Base-by-base conservation (phyloP, 345 rosid species). In the Eutrema yunnanense region DNA sequence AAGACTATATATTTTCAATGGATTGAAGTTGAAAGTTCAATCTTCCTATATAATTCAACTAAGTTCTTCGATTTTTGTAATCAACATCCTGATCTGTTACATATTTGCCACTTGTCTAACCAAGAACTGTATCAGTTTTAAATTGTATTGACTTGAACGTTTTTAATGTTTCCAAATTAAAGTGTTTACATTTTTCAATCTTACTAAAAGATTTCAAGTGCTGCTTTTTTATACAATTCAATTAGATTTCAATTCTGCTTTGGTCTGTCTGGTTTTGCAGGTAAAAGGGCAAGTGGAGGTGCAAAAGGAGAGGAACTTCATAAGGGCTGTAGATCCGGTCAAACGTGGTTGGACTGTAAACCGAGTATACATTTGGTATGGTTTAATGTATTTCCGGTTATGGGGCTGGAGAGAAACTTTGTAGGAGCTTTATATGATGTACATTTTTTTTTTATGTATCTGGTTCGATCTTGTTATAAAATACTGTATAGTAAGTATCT, bases 401-500 rank as follows among this genome's bases (percentile, higher is more conserved):
- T 75, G 55, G 53, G 41, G 66, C 60, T 69, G 60, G 46, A 75
- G 63, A 52, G 49, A 69, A 54, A 55, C 71, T 76, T 2, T 64
- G 66, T 69, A 70, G 71, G 75, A 71, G 55, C 47, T 32, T 58
- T 63, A 54, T 71, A 72, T 50, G 57, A 71, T 76, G 72, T 71
- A 70, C 75, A 76, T 57, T 70, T 70, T 52, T 44, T 50, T 52
- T 44, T 50, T 47, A 43, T 36, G 6, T 65, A 52, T 76, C 46
- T 50, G 80, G 60, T 65, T 71, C 47, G 42, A 71, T 76, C 46
- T 64, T 76, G 76, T 71, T 48, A 57, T 76, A 40, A 71, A 51
- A 36, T 74, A 76, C 60, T 76, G 80, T 76, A 71, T 71, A 76
- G 80, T 73, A 44, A 54, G 71, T 40, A 41, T 48, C 47, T 63